These are phyloP conservation scores for Dothiorella sarmentorum DNA, from an alignment of 2,329 filamentous ascomycete genomes.

Conservation along the genomic window DNA sequence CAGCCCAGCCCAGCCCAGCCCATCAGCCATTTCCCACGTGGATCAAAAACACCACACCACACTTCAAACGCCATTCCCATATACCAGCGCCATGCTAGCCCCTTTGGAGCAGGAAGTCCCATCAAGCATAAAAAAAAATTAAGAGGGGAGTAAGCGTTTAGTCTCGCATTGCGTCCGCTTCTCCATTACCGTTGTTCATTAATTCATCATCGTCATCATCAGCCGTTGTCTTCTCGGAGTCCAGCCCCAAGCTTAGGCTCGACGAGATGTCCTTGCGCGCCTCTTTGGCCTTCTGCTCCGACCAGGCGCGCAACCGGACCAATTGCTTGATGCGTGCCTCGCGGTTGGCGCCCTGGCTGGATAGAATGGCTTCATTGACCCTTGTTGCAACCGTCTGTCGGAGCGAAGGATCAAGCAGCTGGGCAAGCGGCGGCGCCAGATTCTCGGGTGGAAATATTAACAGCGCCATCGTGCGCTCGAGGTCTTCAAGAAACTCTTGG, in stretches of 20 bases:
- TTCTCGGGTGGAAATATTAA: constrained; percentile 83
- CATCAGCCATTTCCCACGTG: neutral
- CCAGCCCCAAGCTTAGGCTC: constrained; percentile 41
- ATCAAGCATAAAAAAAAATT: neutral
- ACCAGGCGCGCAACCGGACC: constrained; percentile 80
- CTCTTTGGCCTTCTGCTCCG: constrained; percentile 61
- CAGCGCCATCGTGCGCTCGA: constrained; percentile 90
- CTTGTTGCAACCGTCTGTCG: constrained; percentile 78
- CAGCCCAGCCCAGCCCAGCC: neutral
- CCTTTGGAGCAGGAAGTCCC: neutral
- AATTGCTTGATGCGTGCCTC: constrained; percentile 81
- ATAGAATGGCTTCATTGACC: constrained; percentile 86
- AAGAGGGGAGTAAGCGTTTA: neutral
- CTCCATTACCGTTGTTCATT: constrained; percentile 32
- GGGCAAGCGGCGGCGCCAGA: constrained; percentile 70
- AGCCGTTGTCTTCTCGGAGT: constrained; percentile 25
- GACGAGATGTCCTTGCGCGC: constrained; percentile 42
- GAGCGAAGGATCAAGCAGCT: constrained; percentile 73
- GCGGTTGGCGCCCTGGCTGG: constrained; percentile 65
- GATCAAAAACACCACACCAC: neutral
- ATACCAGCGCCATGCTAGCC: constrained; percentile 6
- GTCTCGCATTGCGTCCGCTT: constrained; percentile 33
- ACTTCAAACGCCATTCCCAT: neutral
- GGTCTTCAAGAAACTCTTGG: constrained; percentile 74
- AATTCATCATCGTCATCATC: constrained; percentile 22